phyloP scores from a whole-genome alignment of 371 early-diverging fungal genomes.

The Mortierella sp. region DNA sequence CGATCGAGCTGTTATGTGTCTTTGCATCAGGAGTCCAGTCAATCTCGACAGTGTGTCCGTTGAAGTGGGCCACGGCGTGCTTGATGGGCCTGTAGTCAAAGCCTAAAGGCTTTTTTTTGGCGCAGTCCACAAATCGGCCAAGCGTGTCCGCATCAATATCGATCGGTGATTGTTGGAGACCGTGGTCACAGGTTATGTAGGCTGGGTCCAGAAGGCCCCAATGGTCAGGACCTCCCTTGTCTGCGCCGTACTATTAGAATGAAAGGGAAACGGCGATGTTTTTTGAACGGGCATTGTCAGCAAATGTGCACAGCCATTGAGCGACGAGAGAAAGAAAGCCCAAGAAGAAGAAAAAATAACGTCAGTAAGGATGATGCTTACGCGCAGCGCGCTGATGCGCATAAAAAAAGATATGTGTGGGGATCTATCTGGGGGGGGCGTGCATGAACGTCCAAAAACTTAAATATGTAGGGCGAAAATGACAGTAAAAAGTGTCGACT shows the following conservation, averaged over 20 bases:
- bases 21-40: constrained; percentile 2
- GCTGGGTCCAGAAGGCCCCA: constrained; percentile 21
- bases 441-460: too few species aligned
- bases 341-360: too few species aligned
- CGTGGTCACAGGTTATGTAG: constrained; percentile 26
- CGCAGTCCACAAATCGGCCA: background rate
- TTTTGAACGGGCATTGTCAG: background rate
- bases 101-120: background rate
- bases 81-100: constrained; percentile 3
- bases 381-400: too few species aligned
- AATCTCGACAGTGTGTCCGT: constrained; percentile 36
- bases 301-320: background rate
- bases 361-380: too few species aligned
- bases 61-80: constrained; percentile 9
- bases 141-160: constrained; percentile 26
- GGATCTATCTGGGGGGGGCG: too few species aligned
- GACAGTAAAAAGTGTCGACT: too few species aligned
- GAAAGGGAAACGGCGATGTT: background rate
- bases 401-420: too few species aligned
- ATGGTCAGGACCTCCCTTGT: constrained; percentile 12
- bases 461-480: too few species aligned
- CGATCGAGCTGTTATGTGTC: constrained; percentile 13
- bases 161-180: constrained; percentile 54
- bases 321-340: too few species aligned
- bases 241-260: constrained; percentile 8